These are phyloP conservation scores for Jaapia argillacea DNA, from an alignment of 768 basidiomycete genomes.

Conservation along the genomic window DNA sequence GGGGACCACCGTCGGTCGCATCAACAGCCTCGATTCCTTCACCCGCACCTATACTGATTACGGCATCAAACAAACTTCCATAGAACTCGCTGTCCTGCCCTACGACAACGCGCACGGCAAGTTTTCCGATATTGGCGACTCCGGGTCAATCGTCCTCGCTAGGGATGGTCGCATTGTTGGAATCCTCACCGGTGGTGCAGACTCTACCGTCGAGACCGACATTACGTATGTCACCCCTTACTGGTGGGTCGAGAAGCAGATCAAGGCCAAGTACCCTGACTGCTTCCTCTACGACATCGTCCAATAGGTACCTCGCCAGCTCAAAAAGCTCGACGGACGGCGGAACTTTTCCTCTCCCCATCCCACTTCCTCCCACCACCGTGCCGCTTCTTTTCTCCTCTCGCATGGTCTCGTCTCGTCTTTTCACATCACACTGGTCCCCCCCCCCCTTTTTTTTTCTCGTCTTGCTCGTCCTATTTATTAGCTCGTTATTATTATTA, in stretches of 20 bases:
- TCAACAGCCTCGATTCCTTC: constrained; percentile 14
- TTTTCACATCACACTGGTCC: background rate
- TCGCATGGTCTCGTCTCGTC: background rate
- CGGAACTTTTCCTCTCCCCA: background rate
- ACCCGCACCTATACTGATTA: constrained; percentile 2
- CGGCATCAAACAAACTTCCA: constrained; percentile 4
- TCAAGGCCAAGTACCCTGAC: constrained; percentile 15
- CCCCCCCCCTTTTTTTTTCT: background rate
- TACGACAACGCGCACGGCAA: constrained; percentile 9
- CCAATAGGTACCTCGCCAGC: constrained; percentile 1
- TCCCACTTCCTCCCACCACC: background rate
- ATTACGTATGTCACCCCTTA: constrained; percentile 16
- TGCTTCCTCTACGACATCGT: constrained; percentile 9
- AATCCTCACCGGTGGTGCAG: constrained; percentile 15
- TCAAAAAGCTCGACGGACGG: background rate
- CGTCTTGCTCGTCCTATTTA: background rate
- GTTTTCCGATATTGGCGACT: constrained; percentile 17
- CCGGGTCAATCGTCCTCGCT: constrained; percentile 16
- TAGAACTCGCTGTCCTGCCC: constrained; percentile 14
- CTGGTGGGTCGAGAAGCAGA: constrained; percentile 12
- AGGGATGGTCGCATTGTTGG: constrained; percentile 15
- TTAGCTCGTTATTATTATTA: background rate
- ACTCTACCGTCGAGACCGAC: constrained; percentile 11
- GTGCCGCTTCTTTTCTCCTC: background rate
- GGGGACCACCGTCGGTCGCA: constrained; percentile 15